Evolutionary conservation across 352 stramenopile genomes (phyloP), one percentile per base, ranked within the genome.

Genomic region (Thraustochytrium sp.): DNA sequence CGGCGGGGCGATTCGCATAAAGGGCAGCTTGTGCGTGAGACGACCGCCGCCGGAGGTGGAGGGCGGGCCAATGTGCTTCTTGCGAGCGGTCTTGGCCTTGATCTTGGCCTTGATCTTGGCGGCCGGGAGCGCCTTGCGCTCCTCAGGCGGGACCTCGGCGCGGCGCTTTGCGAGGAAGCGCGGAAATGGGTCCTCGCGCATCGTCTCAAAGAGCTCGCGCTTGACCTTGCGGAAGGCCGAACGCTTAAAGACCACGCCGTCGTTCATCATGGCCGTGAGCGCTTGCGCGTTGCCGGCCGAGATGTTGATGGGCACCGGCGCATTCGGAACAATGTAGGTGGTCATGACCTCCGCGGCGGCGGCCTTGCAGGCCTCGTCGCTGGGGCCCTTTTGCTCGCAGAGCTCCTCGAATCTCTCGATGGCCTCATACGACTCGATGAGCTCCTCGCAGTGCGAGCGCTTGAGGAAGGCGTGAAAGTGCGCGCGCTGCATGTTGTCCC

Each of bases 201-300:
- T 73, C 9, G 40, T 73, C 36, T 73, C 61, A 26, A 46, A 73
- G 16, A 73, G 61, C 61, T 73, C 61, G 61, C 61, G 61, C 61
- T 73, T 73, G 61, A 73, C 40, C 36, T 51, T 46, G 21, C 18
- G 16, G 34, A 73, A 73, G n/a, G 61, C 21, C 18, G 16, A 13
- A 29, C 18, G 18, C 2, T 73, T 29, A 23, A 73, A 51, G 61
- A 2, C 0, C 23, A 8, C 16, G 61, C 61, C 0, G 18, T 13
- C n/a, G 2, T 46, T 46, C 36, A 37, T 46, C 0, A 0, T 46
- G 36, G 26, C 18, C 9, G n/a, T 2, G 4, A 73, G 61, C n/a
- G 18, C 9, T 21, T 2, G 1, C 16, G 16, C 8, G 26, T 73
- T 73, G n/a, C 21, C 40, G n/a, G 61, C 26, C 8, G 61, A 73